A percentile compares a stretch with the other conserved stretches of the same genome.
These are phyloP conservation scores for Celoporthe dispersa DNA, from an alignment of 2,329 filamentous ascomycete species.

Conservation along the genomic window DNA sequence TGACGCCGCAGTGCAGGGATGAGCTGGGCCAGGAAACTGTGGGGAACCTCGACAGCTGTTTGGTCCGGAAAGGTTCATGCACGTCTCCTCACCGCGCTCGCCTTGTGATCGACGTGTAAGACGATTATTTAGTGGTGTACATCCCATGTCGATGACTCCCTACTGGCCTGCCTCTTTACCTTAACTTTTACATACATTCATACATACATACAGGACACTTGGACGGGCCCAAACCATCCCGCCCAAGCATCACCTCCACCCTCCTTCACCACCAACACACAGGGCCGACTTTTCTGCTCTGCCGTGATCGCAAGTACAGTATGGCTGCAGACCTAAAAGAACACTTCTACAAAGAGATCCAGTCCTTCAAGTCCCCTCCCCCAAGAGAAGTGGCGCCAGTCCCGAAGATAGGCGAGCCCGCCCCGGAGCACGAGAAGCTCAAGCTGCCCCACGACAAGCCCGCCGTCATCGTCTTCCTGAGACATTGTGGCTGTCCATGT, in stretches of 20 bases:
- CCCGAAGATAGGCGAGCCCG: conserved; percentile 58
- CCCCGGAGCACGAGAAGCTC: conserved; percentile 56
- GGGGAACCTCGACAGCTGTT: background rate
- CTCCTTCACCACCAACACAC: background rate
- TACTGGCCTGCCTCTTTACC: background rate
- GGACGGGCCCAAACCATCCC: background rate
- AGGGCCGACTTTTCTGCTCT: background rate
- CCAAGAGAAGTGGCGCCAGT: conserved; percentile 49
- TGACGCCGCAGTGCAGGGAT: conserved; percentile 24
- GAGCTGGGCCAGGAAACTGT: conserved; percentile 25
- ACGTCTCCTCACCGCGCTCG: conserved; percentile 3
- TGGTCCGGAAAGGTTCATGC: background rate
- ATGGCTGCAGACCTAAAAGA: conserved; percentile 22
- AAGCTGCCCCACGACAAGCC: conserved; percentile 58
- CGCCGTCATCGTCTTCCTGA: conserved; percentile 68
- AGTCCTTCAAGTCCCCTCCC: conserved; percentile 28
- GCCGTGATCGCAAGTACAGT: background rate
- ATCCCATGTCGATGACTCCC: background rate
- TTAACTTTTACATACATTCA: background rate
- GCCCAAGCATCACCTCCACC: background rate
- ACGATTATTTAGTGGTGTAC: background rate
- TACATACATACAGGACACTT: no score
- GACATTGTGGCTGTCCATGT: conserved; percentile 78
- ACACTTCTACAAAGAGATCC: conserved; percentile 23
- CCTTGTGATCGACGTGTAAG: background rate